These are phyloP conservation scores for Kodamaea plutei DNA, from an alignment of 1,139 yeast species.

Conservation along the genomic window DNA sequence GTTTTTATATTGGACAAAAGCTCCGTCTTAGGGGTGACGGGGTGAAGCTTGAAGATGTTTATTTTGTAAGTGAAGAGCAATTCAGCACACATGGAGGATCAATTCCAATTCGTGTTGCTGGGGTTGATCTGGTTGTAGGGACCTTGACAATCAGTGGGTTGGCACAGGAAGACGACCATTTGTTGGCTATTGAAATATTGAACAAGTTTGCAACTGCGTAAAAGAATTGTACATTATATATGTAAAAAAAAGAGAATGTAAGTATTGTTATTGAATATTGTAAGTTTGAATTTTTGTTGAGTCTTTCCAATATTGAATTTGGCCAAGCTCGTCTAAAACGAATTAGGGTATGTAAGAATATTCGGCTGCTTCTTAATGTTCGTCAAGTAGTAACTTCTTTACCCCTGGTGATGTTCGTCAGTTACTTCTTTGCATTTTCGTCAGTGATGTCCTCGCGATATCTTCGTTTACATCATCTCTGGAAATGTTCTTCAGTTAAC, in stretches of 20 bases:
- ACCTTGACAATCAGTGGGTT: constrained; percentile 61
- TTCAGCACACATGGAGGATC: constrained; percentile 64
- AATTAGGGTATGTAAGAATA: no score
- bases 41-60: constrained; percentile 35
- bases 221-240: neutral
- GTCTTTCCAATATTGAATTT: no score
- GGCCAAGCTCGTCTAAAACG: no score
- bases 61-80: constrained; percentile 40
- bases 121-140: constrained; percentile 46
- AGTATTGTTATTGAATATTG: no score
- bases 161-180: constrained; percentile 45
- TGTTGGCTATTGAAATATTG: constrained; percentile 26
- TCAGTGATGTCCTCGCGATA: no score
- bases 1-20: constrained; percentile 52
- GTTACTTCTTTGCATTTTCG: no score
- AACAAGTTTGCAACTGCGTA: constrained; percentile 5
- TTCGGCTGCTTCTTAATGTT: no score
- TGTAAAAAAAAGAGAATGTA: constrained; percentile 2
- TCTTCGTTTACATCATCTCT: no score
- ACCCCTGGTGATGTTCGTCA: no score
- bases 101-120: constrained; percentile 47
- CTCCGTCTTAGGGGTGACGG: constrained; percentile 26
- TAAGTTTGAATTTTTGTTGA: no score
- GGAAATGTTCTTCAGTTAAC: no score
- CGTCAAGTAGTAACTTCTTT: no score